These are phyloP conservation scores for Pseudopediastrum boryanum DNA, from an alignment of 139 green algal species.

Conservation along the genomic window DNA sequence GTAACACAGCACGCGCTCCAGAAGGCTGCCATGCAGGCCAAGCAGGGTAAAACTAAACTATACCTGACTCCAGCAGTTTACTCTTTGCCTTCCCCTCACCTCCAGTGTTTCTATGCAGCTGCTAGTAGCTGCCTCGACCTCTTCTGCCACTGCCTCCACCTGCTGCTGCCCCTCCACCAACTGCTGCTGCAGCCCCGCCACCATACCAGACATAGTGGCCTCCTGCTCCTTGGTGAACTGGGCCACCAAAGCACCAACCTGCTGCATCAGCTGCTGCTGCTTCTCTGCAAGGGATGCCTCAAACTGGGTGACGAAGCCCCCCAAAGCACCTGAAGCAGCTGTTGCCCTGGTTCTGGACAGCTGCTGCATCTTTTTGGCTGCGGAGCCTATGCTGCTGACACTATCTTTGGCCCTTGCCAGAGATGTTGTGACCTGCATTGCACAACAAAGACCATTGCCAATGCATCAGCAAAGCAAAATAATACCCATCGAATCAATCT, in stretches of 20 bases:
- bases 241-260: conserved; percentile 39
- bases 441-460: background rate
- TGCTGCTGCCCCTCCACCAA: conserved; percentile 14
- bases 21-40: too few species aligned
- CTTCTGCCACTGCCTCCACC: conserved; percentile 9
- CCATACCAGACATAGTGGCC: conserved; percentile 16
- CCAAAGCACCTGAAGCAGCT: conserved; percentile 3
- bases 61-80: background rate
- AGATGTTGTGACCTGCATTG: background rate
- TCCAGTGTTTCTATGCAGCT: background rate
- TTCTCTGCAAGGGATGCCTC: conserved; percentile 23
- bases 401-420: background rate
- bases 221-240: conserved; percentile 40
- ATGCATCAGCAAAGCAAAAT: background rate
- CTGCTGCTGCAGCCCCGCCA: conserved; percentile 28
- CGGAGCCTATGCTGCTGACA: background rate
- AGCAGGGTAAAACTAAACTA: too few species aligned
- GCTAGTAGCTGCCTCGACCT: background rate
- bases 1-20: too few species aligned
- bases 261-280: conserved; percentile 44
- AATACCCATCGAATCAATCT: too few species aligned
- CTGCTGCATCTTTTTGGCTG: background rate
- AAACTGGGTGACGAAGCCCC: conserved; percentile 19
- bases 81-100: background rate
- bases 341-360: background rate